Evolutionary conservation across 2,329 filamentous ascomycete species (phyloP), one percentile per base, ranked within the genome.

Genomic region (Aspergillus tamarii): DNA sequence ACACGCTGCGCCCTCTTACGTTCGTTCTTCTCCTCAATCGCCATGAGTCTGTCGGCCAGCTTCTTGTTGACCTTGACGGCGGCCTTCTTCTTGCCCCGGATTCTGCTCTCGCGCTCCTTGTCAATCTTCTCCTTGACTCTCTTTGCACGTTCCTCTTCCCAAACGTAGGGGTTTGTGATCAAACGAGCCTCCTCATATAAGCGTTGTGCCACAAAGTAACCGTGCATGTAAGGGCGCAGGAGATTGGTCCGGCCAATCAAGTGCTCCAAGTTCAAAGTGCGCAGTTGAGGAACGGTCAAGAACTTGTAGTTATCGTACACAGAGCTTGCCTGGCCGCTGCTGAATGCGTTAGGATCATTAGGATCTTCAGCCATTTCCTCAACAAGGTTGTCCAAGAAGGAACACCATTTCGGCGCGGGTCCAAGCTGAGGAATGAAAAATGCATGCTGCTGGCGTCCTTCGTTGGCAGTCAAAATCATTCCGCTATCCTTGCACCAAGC

Each of bases 291-390:
- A 65, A 93, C 79, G 2, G 94, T 97, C 74, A 99, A 84, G 87
- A 99, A 99, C 81, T 98, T 99, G 87, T 94, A 98, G 80, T 99
- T 98, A 80, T 99, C 95, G 83, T 99, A 99, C 11, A 95, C 92
- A 71, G 95, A 90, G 81, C 88, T 81, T 79, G 85, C 74, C 60
- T 82, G 77, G 34, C 76, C 73, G 30, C 74, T 72, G 61, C 72
- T 77, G 70, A 82, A 84, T 12, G 82, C 79, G 59, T 86, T 85
- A 6, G 88, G 88, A 72, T 90, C 88, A 70, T 88, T 86, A 10
- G 84, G 83, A 70, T 89, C 87, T 75, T 98, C 94, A 10, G 94
- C 94, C 93, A 99, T 97, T 79, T 99, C 96, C 81, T 99, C 95
- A 11, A 98, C 95, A 73, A 99, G 88, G 73, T 96, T 97, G 80